phyloP scores from a whole-genome alignment of 1,284 basidiomycete genomes.

The Moesziomyces globuligerus region DNA sequence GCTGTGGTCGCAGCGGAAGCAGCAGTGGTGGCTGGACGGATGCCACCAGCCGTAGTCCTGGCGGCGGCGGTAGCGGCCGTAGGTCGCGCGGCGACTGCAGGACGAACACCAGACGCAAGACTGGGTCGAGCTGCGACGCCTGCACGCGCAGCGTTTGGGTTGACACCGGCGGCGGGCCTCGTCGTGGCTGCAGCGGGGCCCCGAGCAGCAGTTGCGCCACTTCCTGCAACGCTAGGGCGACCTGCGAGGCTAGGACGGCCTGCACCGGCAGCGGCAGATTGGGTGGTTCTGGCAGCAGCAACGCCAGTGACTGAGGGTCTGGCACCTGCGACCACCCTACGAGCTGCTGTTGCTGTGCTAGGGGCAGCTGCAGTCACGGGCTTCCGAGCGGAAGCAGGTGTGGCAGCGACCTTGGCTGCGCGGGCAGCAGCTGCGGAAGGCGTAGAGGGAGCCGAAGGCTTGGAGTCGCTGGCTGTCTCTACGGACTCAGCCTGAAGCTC shows the following conservation, averaged over 20 bases:
- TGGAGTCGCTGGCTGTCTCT: conserved; percentile 5
- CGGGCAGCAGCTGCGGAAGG: conserved; percentile 8
- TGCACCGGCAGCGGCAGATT: conserved; percentile 5
- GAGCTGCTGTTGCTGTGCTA: conserved; percentile 19
- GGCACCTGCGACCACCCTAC: conserved; percentile 19
- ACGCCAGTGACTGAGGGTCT: conserved; percentile 28
- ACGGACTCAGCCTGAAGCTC: neutral
- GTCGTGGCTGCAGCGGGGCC: conserved; percentile 7
- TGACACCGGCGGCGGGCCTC: conserved; percentile 2
- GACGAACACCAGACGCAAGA: too few species aligned
- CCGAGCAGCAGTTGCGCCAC: conserved; percentile 1
- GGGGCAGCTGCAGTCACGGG: conserved; percentile 8
- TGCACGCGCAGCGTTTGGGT: conserved; percentile 10
- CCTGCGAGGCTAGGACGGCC: conserved; percentile 1
- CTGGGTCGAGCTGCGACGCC: conserved; percentile 27
- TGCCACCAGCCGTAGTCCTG: too few species aligned
- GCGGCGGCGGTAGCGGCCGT: too few species aligned
- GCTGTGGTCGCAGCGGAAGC: neutral
- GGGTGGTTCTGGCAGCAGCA: conserved; percentile 7
- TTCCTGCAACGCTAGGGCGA: conserved; percentile 19
- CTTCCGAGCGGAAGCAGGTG: conserved; percentile 2
- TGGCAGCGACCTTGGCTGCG: conserved; percentile 4
- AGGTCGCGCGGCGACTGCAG: too few species aligned
- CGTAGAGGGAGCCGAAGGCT: conserved; percentile 14
- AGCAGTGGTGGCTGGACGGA: neutral